phyloP scores from a whole-genome alignment of 1,284 basidiomycete species.

The Phellinidium pouzarii region DNA sequence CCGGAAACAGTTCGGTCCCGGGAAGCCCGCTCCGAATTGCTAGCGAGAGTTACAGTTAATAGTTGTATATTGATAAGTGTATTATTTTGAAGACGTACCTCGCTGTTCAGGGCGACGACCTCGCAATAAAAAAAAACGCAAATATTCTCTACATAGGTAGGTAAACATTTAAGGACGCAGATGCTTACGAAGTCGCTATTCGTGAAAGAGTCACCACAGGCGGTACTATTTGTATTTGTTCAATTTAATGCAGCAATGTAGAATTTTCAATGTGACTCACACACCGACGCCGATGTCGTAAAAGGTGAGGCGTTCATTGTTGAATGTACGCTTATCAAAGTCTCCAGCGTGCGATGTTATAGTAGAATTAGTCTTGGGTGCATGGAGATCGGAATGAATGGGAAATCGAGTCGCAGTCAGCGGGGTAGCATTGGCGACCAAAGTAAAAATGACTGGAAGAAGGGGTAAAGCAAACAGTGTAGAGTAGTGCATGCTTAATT shows the following conservation, averaged over 20 bases:
- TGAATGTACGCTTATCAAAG: constrained; percentile 36
- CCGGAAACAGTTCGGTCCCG: constrained; percentile 55
- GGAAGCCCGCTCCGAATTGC: constrained; percentile 51
- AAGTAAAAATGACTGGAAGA: background rate
- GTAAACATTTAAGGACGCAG: background rate
- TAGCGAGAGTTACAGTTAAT: constrained; percentile 20
- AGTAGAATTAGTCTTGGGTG: constrained; percentile 29
- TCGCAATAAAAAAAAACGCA: constrained; percentile 13
- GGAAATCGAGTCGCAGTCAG: too few relatives aligned
- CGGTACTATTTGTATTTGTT: constrained; percentile 28
- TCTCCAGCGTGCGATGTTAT: constrained; percentile 32
- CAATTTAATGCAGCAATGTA: background rate
- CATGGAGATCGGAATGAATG: background rate
- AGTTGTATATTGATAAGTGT: background rate
- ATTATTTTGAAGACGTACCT: too few relatives aligned
- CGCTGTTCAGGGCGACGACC: constrained; percentile 15
- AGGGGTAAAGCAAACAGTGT: background rate
- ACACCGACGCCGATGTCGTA: constrained; percentile 53
- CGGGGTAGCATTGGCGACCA: background rate
- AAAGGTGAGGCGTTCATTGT: constrained; percentile 37
- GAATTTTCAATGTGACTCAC: background rate
- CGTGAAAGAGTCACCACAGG: constrained; percentile 32
- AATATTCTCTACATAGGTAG: background rate
- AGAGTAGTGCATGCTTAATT: background rate
- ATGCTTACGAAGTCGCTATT: constrained; percentile 30